phyloP scores from a whole-genome alignment of 2,329 filamentous ascomycete species.

The Lojkania enalia region DNA sequence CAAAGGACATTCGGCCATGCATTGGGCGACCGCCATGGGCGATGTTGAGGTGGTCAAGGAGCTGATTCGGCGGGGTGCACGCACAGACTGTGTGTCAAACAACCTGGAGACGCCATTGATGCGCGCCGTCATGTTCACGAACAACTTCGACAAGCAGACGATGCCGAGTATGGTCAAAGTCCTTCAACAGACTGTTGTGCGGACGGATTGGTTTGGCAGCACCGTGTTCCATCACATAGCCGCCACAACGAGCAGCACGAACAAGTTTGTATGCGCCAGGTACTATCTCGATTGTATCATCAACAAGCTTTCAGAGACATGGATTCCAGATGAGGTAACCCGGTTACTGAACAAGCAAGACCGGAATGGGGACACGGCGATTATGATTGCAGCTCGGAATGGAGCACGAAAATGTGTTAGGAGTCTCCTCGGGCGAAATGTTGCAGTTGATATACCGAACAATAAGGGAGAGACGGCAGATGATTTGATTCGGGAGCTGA shows the following conservation, averaged over 20 bases:
- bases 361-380: slow-evolving; percentile 85
- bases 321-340: slow-evolving; percentile 75
- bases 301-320: slow-evolving; percentile 79
- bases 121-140: slow-evolving; percentile 92
- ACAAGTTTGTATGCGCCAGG: slow-evolving; percentile 83
- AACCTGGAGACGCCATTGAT: slow-evolving; percentile 85
- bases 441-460: slow-evolving; percentile 81
- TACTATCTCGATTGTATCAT: slow-evolving; percentile 94
- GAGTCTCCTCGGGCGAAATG: slow-evolving; percentile 72
- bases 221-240: slow-evolving; percentile 96
- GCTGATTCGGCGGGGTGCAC: slow-evolving; percentile 78
- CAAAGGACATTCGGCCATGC: slow-evolving; percentile 87
- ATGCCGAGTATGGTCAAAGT: slow-evolving; percentile 85
- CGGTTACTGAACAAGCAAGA: slow-evolving; percentile 81
- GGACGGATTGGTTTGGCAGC: slow-evolving; percentile 76
- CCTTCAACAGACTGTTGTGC: slow-evolving; percentile 78
- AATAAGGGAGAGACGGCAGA: slow-evolving; percentile 80
- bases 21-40: slow-evolving; percentile 98
- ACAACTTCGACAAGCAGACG: slow-evolving; percentile 91
- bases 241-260: slow-evolving; percentile 80
- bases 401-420: slow-evolving; percentile 76
- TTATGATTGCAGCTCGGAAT: slow-evolving; percentile 84
- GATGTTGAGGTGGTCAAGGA: slow-evolving; percentile 90
- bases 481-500: slow-evolving; percentile 74
- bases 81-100: slow-evolving; percentile 67